phyloP scores from a whole-genome alignment of 176 grass and related monocot genomes.

The Secale cereale region DNA sequence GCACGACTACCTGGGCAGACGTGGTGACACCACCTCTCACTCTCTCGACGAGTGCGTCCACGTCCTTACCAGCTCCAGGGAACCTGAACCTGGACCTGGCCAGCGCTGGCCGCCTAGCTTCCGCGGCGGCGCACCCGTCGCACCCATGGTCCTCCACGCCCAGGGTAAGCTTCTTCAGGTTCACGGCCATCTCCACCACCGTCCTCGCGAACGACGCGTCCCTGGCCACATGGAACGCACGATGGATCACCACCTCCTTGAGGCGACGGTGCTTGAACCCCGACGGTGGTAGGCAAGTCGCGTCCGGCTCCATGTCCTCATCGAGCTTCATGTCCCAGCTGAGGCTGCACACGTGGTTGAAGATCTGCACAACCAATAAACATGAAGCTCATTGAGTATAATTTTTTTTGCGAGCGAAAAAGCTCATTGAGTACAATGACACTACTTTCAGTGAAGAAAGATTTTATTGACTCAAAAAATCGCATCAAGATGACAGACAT shows the following conservation, averaged over 20 bases:
- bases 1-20: not conserved
- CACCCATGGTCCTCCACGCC: not conserved
- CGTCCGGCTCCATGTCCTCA: not conserved
- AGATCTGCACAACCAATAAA: not conserved
- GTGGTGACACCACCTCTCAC: not conserved
- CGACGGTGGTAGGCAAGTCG: rapidly evolving
- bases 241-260: not conserved
- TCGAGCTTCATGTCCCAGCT: not conserved
- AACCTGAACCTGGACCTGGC: not conserved
- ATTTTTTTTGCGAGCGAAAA: not conserved
- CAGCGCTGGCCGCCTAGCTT: not conserved
- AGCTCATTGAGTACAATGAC: not conserved
- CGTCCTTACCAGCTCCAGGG: not conserved
- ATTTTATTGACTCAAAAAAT: no score
- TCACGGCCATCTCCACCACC: not conserved
- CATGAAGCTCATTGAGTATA: not conserved
- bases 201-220: not conserved
- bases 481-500: no score
- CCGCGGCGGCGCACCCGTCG: not conserved
- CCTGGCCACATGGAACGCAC: not conserved
- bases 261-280: not conserved
- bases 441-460: no score
- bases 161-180: not conserved
- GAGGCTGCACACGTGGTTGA: not conserved
- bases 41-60: not conserved